Base-by-base conservation (phyloP, 1,284 basidiomycete species). In the Phlebopus sp. region DNA sequence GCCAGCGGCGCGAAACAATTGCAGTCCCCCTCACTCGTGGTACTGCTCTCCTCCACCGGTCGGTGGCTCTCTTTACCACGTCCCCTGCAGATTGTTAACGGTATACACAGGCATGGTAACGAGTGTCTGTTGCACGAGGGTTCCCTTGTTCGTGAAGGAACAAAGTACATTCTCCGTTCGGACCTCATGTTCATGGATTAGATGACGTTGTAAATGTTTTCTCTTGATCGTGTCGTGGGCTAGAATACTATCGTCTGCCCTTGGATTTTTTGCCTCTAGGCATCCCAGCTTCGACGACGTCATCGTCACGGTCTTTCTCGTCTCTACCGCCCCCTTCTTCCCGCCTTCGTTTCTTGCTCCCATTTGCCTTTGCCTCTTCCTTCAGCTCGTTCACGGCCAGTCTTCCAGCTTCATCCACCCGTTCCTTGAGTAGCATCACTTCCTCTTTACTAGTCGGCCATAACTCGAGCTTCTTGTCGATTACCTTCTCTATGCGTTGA, bases 361-460 rank as follows among this genome's bases (percentile, higher is more conserved):
- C 72, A 19, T 75, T 71, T 41, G 74, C 62, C 50, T 76, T 63
- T 46, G 74, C 72, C 65, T 83, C 77, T 63, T 89, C 78, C 63
- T 85, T 89, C 53, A 90, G 63, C 60, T 98, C 95, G 35, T 80
- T 78, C 37, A 84, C 81, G 2, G 96, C 95, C 31, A 92, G 74
- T 45, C 97, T 75, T 13, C 81, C 82, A 0, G 96, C 97, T 67
- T 97, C 92, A 18, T 89, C 84, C 13, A 97, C 96, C 1, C 95
- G 79, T 66, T 99, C 96, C 48, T 84, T 81, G 48, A 99, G 70
- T 27, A 98, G 72, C 41, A 90, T 87, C 13, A 98, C 83, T 55
- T 94, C 93, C 62, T 98, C 92, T 56, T 90, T 84, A 62, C 97
- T 93, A 2, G 87, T 88, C 3, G 92, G 85, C 78, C 93, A 99